Conservation (phyloP, 1,284 basidiomycete species). For the Rhodotorula sp. region DNA sequence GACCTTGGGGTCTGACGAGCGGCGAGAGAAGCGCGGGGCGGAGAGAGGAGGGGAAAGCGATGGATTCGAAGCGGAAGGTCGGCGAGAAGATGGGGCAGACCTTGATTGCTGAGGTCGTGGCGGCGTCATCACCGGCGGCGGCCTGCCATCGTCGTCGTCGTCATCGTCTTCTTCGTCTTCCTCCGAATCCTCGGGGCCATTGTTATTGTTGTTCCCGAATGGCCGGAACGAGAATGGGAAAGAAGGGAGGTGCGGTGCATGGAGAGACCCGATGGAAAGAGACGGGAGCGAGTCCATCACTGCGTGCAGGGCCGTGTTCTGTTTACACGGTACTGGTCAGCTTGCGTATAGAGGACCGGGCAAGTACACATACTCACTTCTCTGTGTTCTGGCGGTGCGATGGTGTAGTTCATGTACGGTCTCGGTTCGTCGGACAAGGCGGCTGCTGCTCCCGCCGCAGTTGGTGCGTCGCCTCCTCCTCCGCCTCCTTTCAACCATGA, state of each 20-base stretch:
- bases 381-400: conserved; percentile 20
- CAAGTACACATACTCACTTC: conserved; percentile 2
- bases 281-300: conserved; percentile 21
- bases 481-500: background rate
- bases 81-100: background rate
- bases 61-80: background rate
- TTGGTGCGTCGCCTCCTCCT: background rate
- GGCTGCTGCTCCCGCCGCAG: background rate
- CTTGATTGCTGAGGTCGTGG: background rate
- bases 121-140: background rate
- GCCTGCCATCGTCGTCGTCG: conserved; percentile 17
- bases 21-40: background rate
- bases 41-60: background rate
- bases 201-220: background rate
- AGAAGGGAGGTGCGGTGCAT: conserved; percentile 6
- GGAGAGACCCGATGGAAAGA: conserved; percentile 10
- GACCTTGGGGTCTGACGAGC: background rate
- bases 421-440: conserved; percentile 1
- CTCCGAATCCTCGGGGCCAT: no score
- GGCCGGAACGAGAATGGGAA: background rate
- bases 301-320: conserved; percentile 30
- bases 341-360: background rate
- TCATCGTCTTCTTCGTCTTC: background rate
- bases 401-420: conserved; percentile 16
- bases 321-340: background rate